Conservation (phyloP, 2,329 filamentous ascomycete species). For the Lasiodiplodia theobromae region DNA sequence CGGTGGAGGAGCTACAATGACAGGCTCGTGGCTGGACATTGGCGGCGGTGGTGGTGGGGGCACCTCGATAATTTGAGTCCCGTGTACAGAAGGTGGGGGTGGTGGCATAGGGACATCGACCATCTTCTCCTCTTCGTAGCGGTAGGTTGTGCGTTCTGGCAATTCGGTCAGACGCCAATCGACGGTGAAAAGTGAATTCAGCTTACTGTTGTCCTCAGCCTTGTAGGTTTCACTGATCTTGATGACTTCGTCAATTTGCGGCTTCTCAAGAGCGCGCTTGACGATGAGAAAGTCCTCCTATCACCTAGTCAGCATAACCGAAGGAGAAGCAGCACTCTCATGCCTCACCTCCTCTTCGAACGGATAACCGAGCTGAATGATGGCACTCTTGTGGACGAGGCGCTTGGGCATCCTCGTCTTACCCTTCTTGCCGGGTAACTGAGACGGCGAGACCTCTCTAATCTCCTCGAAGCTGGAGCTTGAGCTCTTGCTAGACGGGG, state of each 20-base stretch:
- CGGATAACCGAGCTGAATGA: slow-evolving; percentile 85
- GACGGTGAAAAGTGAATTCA: slow-evolving; percentile 17
- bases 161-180: slow-evolving; percentile 42
- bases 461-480: slow-evolving; percentile 48
- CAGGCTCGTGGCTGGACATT: slow-evolving; percentile 20
- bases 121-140: slow-evolving; percentile 26
- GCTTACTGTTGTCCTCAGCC: slow-evolving; percentile 48
- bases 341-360: slow-evolving; percentile 80
- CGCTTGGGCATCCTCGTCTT: slow-evolving; percentile 87
- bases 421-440: slow-evolving; percentile 66
- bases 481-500: slow-evolving; percentile 26
- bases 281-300: slow-evolving; percentile 84
- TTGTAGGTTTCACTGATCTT: slow-evolving; percentile 79
- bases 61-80: slow-evolving; percentile 27
- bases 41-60: slow-evolving; percentile 33
- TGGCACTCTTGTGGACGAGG: slow-evolving; percentile 79
- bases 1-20: slow-evolving; percentile 40
- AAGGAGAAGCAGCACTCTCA: background rate
- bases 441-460: slow-evolving; percentile 41
- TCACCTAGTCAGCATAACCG: slow-evolving; percentile 42
- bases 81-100: slow-evolving; percentile 11
- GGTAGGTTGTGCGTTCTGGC: slow-evolving; percentile 25
- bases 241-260: slow-evolving; percentile 91
- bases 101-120: slow-evolving; percentile 30
- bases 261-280: slow-evolving; percentile 82